Conservation (phyloP, 1,139 yeast species). For the Yamadazyma trypodendri region DNA sequence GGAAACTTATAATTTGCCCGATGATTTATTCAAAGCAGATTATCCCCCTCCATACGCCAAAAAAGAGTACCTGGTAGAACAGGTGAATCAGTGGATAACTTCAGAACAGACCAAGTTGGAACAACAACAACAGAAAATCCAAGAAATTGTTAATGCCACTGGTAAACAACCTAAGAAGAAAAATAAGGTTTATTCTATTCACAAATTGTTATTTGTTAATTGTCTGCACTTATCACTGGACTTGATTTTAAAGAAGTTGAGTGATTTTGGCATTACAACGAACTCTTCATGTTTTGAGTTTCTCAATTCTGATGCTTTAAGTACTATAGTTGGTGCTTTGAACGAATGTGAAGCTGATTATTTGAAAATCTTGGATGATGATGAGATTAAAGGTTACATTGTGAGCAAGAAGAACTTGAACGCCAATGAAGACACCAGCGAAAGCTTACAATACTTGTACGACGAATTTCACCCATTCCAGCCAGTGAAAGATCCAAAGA, state of each 20-base stretch:
- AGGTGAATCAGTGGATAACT: conserved; percentile 51
- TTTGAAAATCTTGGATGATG: conserved; percentile 19
- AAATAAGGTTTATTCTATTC: conserved; percentile 59
- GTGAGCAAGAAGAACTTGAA: conserved; percentile 60
- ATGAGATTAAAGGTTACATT: conserved; percentile 54
- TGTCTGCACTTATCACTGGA: conserved; percentile 79
- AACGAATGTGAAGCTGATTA: conserved; percentile 47
- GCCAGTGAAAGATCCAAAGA: conserved; percentile 45
- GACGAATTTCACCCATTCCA: conserved; percentile 87
- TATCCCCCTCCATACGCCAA: conserved; percentile 11
- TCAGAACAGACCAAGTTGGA: conserved; percentile 32
- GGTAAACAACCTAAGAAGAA: conserved; percentile 17
- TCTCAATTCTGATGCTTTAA: conserved; percentile 19
- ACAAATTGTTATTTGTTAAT: conserved; percentile 66
- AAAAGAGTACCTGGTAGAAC: conserved; percentile 27
- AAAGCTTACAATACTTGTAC: conserved; percentile 50
- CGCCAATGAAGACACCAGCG: conserved; percentile 31
- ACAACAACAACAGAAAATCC: conserved; percentile 6
- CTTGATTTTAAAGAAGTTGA: conserved; percentile 59
- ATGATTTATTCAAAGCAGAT: conserved; percentile 39
- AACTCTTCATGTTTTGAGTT: conserved; percentile 38
- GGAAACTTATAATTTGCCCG: conserved; percentile 60
- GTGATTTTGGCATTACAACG: conserved; percentile 46
- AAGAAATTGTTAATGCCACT: conserved; percentile 7
- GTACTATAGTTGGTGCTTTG: conserved; percentile 37